Evolutionary conservation across 2,329 filamentous ascomycete species (phyloP).

Genomic region (Microdochium nivale): DNA sequence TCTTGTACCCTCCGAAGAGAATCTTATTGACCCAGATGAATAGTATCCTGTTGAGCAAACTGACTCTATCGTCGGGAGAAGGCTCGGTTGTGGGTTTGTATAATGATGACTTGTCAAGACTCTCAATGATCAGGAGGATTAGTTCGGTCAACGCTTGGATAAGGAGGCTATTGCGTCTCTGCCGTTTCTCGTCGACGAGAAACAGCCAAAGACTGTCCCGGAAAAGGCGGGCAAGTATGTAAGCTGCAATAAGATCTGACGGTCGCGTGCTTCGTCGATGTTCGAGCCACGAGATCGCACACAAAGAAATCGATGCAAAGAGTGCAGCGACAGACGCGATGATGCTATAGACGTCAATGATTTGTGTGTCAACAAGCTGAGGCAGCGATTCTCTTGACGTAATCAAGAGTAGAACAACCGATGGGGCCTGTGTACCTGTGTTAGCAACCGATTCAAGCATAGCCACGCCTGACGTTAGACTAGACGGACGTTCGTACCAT

Average conservation of each 20-base stretch:
- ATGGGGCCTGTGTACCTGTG: too few relatives aligned
- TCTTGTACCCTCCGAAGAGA: slow-evolving; percentile 17
- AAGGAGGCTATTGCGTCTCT: not conserved
- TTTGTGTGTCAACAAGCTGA: too few relatives aligned
- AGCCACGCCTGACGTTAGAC: too few relatives aligned
- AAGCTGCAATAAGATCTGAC: not conserved
- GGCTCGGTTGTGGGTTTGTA: slow-evolving; percentile 4
- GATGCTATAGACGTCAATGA: too few relatives aligned
- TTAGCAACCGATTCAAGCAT: too few relatives aligned
- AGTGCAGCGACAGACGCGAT: too few relatives aligned
- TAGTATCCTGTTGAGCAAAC: slow-evolving; percentile 16
- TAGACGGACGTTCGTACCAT: too few relatives aligned
- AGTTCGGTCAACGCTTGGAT: slow-evolving; percentile 12
- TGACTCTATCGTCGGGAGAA: slow-evolving; percentile 17
- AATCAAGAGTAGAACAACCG: too few relatives aligned
- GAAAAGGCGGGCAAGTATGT: not conserved
- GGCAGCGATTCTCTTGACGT: too few relatives aligned
- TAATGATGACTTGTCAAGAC: slow-evolving; percentile 7
- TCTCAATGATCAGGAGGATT: slow-evolving; percentile 11
- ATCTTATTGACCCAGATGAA: slow-evolving; percentile 24
- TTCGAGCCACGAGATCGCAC: too few relatives aligned
- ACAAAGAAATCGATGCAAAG: too few relatives aligned
- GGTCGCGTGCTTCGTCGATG: not conserved
- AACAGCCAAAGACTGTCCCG: not conserved
- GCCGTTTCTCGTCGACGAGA: not conserved